Percentiles rank a stretch among this genome's conserved stretches.
phyloP scores from a whole-genome alignment of 352 stramenopile genomes.

The Phytophthora crassamura region DNA sequence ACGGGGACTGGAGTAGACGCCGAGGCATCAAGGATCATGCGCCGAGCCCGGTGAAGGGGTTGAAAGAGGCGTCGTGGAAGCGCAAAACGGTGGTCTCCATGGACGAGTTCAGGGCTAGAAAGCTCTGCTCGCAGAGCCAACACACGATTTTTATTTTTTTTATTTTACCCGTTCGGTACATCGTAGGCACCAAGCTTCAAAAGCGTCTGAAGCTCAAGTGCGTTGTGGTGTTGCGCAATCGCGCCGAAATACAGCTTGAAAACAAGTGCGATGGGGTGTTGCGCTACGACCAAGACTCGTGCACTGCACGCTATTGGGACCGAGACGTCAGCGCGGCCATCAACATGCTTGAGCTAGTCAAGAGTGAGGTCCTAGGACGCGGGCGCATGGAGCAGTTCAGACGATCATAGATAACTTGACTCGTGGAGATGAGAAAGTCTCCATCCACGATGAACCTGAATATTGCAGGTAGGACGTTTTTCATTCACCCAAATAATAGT shows the following conservation, averaged over 20 bases:
- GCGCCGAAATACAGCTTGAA: conserved; percentile 5
- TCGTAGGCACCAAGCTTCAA: conserved; percentile 4
- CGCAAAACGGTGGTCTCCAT: conserved; percentile 30
- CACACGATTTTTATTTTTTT: no score
- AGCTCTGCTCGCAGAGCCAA: conserved; percentile 35
- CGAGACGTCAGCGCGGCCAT: conserved; percentile 27
- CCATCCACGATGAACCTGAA: conserved; percentile 15
- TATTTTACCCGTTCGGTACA: conserved; percentile 19
- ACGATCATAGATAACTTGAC: conserved; percentile 1
- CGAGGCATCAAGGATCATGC: conserved; percentile 26
- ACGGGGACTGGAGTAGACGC: conserved; percentile 18
- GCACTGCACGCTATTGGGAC: conserved; percentile 15
- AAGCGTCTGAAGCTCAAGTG: conserved; percentile 19
- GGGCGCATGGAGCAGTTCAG: background rate
- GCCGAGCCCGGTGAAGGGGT: conserved; percentile 26
- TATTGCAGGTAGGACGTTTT: background rate
- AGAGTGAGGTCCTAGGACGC: conserved; percentile 5
- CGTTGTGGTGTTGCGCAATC: conserved; percentile 6
- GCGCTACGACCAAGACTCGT: conserved; percentile 12
- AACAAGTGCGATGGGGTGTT: conserved; percentile 18
- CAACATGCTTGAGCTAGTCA: conserved; percentile 28
- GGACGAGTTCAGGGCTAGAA: conserved; percentile 39
- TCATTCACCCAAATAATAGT: no score
- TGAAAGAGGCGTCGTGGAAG: conserved; percentile 20
- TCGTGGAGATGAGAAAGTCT: conserved; percentile 20